A percentile compares a stretch with the other conserved stretches of the same genome.
Evolutionary conservation across 2,329 filamentous ascomycete genomes (phyloP).

Genomic region (Claviceps capensis): DNA sequence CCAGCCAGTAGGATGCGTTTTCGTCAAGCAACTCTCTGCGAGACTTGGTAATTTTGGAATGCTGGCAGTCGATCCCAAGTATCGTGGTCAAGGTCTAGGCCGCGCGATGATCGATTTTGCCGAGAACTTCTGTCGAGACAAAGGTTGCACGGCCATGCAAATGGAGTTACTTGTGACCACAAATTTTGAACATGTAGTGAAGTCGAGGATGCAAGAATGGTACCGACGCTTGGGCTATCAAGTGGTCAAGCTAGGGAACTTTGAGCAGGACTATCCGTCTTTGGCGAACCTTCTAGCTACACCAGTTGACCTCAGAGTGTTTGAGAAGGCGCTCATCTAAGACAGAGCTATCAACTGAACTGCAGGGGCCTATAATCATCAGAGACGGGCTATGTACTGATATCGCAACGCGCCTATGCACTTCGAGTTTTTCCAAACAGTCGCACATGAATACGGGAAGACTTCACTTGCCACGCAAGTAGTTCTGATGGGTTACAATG

Average conservation of each 20-base stretch:
- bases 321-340: conserved; percentile 13
- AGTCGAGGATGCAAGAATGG: conserved; percentile 15
- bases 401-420: not conserved
- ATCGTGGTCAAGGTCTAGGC: conserved; percentile 14
- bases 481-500: not conserved
- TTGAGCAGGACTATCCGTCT: conserved; percentile 15
- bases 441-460: not conserved
- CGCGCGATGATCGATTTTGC: conserved; percentile 14
- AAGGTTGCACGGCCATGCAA: conserved; percentile 16
- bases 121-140: conserved; percentile 13
- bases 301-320: conserved; percentile 15
- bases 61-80: conserved; percentile 13
- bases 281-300: conserved; percentile 13
- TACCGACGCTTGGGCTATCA: conserved; percentile 17
- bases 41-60: conserved; percentile 15
- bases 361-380: not conserved
- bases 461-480: not conserved
- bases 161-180: conserved; percentile 16
- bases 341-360: not conserved
- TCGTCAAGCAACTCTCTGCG: conserved; percentile 11
- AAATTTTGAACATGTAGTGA: conserved; percentile 14
- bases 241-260: conserved; percentile 14
- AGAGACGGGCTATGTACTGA: not conserved
- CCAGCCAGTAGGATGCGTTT: conserved; percentile 14
- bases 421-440: not conserved